A percentile compares a stretch with the other conserved stretches of the same genome.
These are phyloP conservation scores for Calonectria henricotiae DNA, from an alignment of 2,329 filamentous ascomycete species.

Conservation along the genomic window DNA sequence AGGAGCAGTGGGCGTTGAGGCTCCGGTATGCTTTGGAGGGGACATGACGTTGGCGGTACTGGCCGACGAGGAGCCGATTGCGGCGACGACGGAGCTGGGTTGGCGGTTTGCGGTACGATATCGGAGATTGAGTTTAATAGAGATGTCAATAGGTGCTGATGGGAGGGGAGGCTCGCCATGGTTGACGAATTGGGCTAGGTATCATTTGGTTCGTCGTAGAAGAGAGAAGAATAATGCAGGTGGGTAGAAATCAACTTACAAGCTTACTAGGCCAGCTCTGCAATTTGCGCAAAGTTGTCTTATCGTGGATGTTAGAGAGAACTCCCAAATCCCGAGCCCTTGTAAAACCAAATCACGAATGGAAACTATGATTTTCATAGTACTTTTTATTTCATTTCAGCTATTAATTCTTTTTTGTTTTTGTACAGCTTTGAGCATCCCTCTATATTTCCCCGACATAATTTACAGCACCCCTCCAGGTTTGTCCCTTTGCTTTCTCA, in stretches of 20 bases:
- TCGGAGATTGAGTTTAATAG: slow-evolving; percentile 64
- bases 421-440: slow-evolving; percentile 42
- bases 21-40: slow-evolving; percentile 42
- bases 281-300: neutral
- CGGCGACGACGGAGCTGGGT: slow-evolving; percentile 19
- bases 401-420: slow-evolving; percentile 33
- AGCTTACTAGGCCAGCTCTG: neutral
- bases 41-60: slow-evolving; percentile 39
- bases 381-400: neutral
- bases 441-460: slow-evolving; percentile 46
- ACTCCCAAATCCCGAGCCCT: neutral
- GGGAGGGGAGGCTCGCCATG: slow-evolving; percentile 56
- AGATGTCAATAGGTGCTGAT: slow-evolving; percentile 64
- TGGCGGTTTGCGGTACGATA: slow-evolving; percentile 34
- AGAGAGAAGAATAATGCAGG: slow-evolving; percentile 13
- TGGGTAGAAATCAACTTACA: neutral
- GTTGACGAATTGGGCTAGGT: slow-evolving; percentile 10
- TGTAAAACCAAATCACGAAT: too few relatives aligned
- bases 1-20: slow-evolving; percentile 74
- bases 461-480: slow-evolving; percentile 44
- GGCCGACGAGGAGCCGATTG: slow-evolving; percentile 50
- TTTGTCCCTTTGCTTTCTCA: slow-evolving; percentile 37
- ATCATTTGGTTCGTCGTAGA: slow-evolving; percentile 29
- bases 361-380: neutral
- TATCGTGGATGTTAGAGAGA: too few relatives aligned